phyloP scores from a whole-genome alignment of 2,329 filamentous ascomycete genomes.

The Colletotrichum aenigma region DNA sequence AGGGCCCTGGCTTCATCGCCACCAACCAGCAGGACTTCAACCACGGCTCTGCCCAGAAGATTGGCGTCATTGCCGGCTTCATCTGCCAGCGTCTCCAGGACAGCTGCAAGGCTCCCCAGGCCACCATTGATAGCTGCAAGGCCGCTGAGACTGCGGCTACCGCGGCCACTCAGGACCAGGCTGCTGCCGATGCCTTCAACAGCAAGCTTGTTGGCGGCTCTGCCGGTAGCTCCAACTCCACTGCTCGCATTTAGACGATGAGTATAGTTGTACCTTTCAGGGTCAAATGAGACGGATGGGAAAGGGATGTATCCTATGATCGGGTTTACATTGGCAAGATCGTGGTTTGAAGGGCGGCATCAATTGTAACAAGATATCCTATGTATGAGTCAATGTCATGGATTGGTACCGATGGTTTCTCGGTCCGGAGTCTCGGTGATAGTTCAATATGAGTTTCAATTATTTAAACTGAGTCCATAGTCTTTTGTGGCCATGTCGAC shows the following conservation, averaged over 20 bases:
- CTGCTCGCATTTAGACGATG: neutral
- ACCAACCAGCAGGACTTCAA: slow-evolving; percentile 47
- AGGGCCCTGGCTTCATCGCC: slow-evolving; percentile 44
- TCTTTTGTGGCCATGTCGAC: neutral
- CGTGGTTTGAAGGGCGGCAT: neutral
- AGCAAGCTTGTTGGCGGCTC: slow-evolving; percentile 13
- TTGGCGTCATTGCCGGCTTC: slow-evolving; percentile 48
- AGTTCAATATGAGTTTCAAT: neutral
- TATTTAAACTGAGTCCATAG: neutral
- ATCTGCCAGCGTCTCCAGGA: slow-evolving; percentile 47
- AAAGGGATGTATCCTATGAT: neutral
- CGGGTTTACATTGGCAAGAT: neutral
- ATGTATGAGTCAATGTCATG: neutral
- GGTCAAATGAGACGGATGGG: neutral
- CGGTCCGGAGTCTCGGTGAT: neutral
- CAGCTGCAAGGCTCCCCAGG: slow-evolving; percentile 24
- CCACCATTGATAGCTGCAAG: slow-evolving; percentile 2
- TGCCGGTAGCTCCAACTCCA: neutral
- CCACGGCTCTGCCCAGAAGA: slow-evolving; percentile 52
- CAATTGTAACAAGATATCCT: neutral
- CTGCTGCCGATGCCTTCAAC: slow-evolving; percentile 31
- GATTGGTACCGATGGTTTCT: neutral
- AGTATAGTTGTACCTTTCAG: neutral
- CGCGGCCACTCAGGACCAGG: slow-evolving; percentile 24
- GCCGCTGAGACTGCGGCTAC: slow-evolving; percentile 20